These are phyloP conservation scores for Coccomyxa subellipsoidea DNA, from an alignment of 163 green algal genomes.

Conservation along the genomic window DNA sequence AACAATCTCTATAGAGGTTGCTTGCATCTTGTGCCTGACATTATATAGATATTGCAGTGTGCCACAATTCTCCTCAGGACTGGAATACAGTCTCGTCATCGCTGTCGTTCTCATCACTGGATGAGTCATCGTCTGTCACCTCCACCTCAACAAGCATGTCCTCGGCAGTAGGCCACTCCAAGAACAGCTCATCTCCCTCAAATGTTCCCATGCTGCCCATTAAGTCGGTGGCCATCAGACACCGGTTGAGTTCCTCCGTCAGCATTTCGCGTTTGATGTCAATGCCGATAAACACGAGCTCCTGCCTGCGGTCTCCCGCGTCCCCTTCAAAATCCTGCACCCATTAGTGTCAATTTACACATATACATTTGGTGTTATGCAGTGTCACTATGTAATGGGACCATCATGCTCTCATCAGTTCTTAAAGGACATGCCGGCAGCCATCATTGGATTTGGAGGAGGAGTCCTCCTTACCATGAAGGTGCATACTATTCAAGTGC, in stretches of 20 bases:
- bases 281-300: conserved; percentile 79
- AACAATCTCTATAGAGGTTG: neutral
- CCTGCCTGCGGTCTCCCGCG: conserved; percentile 45
- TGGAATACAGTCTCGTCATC: neutral
- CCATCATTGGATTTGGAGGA: neutral
- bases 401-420: too few relatives aligned
- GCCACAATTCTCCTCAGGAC: neutral
- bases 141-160: conserved; percentile 3
- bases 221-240: conserved; percentile 9
- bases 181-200: neutral
- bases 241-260: conserved; percentile 44
- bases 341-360: neutral
- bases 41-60: neutral
- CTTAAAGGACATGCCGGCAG: neutral
- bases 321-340: conserved; percentile 28
- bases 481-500: neutral
- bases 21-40: neutral
- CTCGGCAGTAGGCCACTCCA: neutral
- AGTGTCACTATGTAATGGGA: neutral
- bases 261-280: conserved; percentile 58
- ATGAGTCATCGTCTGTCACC: neutral
- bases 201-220: neutral
- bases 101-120: neutral
- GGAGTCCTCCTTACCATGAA: neutral
- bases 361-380: neutral